Percentiles rank a stretch among this genome's conserved stretches.
Conservation (phyloP, 306 rosid genomes). For the Rubus parviflorus region DNA sequence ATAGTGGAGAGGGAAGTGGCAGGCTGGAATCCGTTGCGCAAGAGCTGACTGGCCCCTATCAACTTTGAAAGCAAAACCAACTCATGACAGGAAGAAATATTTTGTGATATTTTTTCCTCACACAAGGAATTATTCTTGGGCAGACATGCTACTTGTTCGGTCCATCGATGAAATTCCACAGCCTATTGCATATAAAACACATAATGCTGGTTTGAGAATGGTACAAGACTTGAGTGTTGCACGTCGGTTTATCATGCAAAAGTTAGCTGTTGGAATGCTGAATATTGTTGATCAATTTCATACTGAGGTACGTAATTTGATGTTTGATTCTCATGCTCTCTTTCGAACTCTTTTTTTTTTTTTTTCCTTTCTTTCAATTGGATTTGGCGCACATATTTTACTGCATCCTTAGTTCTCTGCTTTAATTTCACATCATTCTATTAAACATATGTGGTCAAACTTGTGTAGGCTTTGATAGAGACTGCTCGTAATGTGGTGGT, state of each 20-base stretch:
- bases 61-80: constrained; percentile 93
- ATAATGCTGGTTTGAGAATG: constrained; percentile 71
- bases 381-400: constrained; percentile 8
- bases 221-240: constrained; percentile 77
- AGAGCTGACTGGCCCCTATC: constrained; percentile 97
- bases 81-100: constrained; percentile 90
- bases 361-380: background rate
- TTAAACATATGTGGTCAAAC: constrained; percentile 30
- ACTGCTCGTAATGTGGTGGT: constrained; percentile 67
- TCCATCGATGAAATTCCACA: constrained; percentile 73
- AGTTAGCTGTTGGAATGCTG: constrained; percentile 82
- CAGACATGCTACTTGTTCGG: constrained; percentile 80
- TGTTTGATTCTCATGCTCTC: constrained; percentile 7
- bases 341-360: background rate
- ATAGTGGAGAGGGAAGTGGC: constrained; percentile 99
- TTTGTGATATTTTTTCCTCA: constrained; percentile 89
- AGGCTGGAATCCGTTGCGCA: constrained; percentile 91
- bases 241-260: constrained; percentile 85
- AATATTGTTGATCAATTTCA: constrained; percentile 86
- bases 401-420: constrained; percentile 12
- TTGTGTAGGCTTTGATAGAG: constrained; percentile 73
- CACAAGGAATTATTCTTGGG: constrained; percentile 94
- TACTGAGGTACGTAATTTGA: constrained; percentile 58
- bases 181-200: constrained; percentile 83
- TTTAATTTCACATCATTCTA: constrained; percentile 17